A percentile compares a stretch with the other conserved stretches of the same genome.
These are phyloP conservation scores for Pichia nanzhaoensis DNA, from an alignment of 805 yeast genomes.

Conservation along the genomic window DNA sequence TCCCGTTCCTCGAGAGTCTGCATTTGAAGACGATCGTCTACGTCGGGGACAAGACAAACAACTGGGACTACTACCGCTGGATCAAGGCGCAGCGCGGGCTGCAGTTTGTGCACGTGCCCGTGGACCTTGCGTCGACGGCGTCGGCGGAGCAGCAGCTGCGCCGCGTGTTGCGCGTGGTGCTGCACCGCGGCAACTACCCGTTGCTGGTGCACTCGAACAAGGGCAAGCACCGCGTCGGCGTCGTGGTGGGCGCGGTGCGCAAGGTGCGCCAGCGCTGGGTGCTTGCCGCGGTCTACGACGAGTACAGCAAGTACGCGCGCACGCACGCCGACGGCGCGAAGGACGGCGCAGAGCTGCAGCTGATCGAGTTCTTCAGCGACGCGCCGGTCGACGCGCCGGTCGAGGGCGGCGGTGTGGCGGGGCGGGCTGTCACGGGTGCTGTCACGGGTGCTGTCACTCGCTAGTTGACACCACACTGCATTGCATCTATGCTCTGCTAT, in stretches of 20 bases:
- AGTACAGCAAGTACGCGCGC: constrained; percentile 86
- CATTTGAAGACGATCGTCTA: constrained; percentile 74
- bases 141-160: constrained; percentile 24
- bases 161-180: constrained; percentile 40
- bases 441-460: too few species aligned
- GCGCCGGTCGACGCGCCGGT: background rate
- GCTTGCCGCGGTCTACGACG: constrained; percentile 86
- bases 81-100: constrained; percentile 35
- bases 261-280: constrained; percentile 90
- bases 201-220: constrained; percentile 87
- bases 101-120: constrained; percentile 50
- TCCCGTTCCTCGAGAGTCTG: constrained; percentile 65
- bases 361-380: constrained; percentile 65
- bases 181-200: constrained; percentile 72
- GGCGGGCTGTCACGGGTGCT: too few species aligned
- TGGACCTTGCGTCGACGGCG: constrained; percentile 17
- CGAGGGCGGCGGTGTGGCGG: too few species aligned
- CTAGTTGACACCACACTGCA: too few species aligned
- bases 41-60: constrained; percentile 68
- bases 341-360: constrained; percentile 86
- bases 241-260: constrained; percentile 84
- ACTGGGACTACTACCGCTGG: constrained; percentile 64
- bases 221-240: constrained; percentile 96
- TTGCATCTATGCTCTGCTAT: too few species aligned
- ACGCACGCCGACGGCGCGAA: too few species aligned